Percentiles rank a stretch among this genome's conserved stretches.
These are phyloP conservation scores for Sodiomyces alkalinus DNA, from an alignment of 2,329 filamentous ascomycete species.

Conservation along the genomic window DNA sequence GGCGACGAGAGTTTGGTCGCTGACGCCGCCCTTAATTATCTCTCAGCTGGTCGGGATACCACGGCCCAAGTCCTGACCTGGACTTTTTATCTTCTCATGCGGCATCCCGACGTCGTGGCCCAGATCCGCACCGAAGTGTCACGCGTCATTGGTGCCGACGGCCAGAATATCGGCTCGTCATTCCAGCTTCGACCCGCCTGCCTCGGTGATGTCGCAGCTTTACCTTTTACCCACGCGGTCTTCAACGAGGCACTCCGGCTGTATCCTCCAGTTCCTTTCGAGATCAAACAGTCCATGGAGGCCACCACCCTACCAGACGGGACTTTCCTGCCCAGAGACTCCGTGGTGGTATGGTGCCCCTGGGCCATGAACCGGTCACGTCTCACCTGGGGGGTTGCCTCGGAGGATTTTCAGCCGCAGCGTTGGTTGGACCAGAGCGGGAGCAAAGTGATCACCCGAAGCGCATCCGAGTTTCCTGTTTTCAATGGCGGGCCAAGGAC, in stretches of 20 bases:
- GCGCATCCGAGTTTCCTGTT: constrained; percentile 43
- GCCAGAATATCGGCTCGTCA: constrained; percentile 5
- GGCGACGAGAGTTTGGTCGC: constrained; percentile 39
- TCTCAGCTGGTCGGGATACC: constrained; percentile 50
- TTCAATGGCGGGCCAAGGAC: constrained; percentile 49
- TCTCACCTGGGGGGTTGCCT: constrained; percentile 40
- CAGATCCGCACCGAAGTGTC: constrained; percentile 28
- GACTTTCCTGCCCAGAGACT: constrained; percentile 35
- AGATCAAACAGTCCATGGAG: constrained; percentile 43
- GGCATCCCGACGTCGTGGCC: constrained; percentile 23
- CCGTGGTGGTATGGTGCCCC: constrained; percentile 46
- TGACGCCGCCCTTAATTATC: constrained; percentile 50
- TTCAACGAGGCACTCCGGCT: constrained; percentile 48
- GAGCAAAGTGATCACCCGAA: constrained; percentile 24
- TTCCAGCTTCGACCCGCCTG: constrained; percentile 14
- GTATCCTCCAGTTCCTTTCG: constrained; percentile 50
- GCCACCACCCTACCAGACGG: constrained; percentile 42
- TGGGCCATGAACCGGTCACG: constrained; percentile 48
- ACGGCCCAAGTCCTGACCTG: constrained; percentile 51
- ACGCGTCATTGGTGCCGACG: constrained; percentile 8
- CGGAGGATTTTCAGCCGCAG: constrained; percentile 38
- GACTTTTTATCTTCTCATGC: constrained; percentile 45
- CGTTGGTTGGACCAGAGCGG: constrained; percentile 37
- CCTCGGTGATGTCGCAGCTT: constrained; percentile 20
- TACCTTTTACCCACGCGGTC: constrained; percentile 44